Percentiles rank a stretch among this genome's conserved stretches.
Conservation (phyloP, 257 asterid species). For the Solanum rostratum region DNA sequence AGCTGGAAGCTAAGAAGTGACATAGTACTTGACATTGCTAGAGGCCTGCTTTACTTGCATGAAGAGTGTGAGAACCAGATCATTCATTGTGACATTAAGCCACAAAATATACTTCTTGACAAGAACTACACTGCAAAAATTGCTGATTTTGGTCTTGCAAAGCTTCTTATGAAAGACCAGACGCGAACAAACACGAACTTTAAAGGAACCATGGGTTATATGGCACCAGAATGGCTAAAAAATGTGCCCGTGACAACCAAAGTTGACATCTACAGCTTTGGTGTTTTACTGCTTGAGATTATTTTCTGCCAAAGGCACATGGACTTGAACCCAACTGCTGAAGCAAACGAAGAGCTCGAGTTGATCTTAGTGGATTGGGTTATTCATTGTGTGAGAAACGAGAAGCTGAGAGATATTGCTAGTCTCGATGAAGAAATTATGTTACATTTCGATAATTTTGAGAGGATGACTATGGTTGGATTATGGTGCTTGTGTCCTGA, state of each 20-base stretch:
- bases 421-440: not conserved
- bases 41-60: constrained; percentile 48
- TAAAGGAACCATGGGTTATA: constrained; percentile 54
- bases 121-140: constrained; percentile 35
- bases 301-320: not conserved
- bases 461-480: not conserved
- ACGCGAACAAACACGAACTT: constrained; percentile 28
- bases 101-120: constrained; percentile 50
- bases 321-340: not conserved
- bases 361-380: not conserved
- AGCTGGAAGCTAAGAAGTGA: constrained; percentile 31
- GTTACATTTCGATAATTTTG: not conserved
- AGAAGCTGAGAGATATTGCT: not conserved
- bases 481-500: not conserved
- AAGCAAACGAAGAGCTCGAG: not conserved
- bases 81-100: constrained; percentile 61
- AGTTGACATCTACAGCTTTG: constrained; percentile 50
- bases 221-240: constrained; percentile 57
- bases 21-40: constrained; percentile 43
- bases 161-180: constrained; percentile 37
- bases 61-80: constrained; percentile 54
- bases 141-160: constrained; percentile 56
- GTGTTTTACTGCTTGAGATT: constrained; percentile 41
- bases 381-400: not conserved
- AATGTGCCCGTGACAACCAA: constrained; percentile 41